Evolutionary conservation across 768 basidiomycete genomes (phyloP).

Genomic region (Termitomyces eurrhizus): DNA sequence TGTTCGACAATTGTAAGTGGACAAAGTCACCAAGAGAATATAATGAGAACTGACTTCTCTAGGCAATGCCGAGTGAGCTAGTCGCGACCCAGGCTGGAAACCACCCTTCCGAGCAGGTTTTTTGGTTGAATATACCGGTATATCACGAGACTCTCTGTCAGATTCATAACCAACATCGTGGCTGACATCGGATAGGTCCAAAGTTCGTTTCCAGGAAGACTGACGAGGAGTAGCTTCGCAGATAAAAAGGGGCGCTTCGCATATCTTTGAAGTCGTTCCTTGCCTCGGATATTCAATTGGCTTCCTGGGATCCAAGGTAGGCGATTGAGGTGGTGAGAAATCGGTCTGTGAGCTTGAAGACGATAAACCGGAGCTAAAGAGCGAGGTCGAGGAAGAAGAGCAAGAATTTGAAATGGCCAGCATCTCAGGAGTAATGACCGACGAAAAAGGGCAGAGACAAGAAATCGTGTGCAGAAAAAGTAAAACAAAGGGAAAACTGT

Average conservation of each 20-base stretch:
- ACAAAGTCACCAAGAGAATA: not conserved
- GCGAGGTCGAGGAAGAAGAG: constrained; percentile 11
- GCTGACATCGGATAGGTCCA: not conserved
- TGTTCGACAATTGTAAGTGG: not conserved
- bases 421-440: constrained; percentile 12
- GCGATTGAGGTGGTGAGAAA: constrained; percentile 13
- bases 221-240: constrained; percentile 8
- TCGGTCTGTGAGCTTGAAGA: constrained; percentile 17
- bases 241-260: not conserved
- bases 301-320: not conserved
- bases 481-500: not conserved
- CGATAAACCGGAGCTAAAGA: constrained; percentile 10
- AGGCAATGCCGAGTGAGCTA: not conserved
- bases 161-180: constrained; percentile 16
- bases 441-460: not conserved
- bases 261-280: not conserved
- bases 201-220: not conserved
- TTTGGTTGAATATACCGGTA: not conserved
- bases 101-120: constrained; percentile 2
- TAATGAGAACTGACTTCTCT: constrained; percentile 1
- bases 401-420: constrained; percentile 15
- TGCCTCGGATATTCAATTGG: not conserved
- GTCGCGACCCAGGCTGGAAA: not conserved
- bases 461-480: constrained; percentile 1
- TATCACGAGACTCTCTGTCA: constrained; percentile 9